phyloP scores from a whole-genome alignment of 139 green algal genomes.

The Micractinium sp. region DNA sequence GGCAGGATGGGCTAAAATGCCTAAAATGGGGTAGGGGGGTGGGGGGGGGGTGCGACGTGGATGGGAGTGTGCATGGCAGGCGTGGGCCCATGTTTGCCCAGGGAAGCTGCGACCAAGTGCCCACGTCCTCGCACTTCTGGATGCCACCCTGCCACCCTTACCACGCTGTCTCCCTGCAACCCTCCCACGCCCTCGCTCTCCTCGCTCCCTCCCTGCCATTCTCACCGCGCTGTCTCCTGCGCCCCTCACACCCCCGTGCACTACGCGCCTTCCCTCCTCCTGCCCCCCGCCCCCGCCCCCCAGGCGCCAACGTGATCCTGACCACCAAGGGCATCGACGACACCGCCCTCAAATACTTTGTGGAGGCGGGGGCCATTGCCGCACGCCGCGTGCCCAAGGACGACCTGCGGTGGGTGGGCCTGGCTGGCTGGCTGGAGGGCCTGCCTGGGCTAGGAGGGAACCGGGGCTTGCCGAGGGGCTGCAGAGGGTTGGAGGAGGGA shows the following conservation, averaged over 20 bases:
- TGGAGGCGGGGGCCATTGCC: conserved; percentile 94
- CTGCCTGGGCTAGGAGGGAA: too few relatives aligned
- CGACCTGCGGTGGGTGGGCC: conserved; percentile 80
- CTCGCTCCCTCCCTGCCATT: too few relatives aligned
- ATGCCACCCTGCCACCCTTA: too few relatives aligned
- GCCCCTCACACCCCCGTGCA: too few relatives aligned
- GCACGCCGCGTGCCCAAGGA: conserved; percentile 94
- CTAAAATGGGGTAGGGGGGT: background rate
- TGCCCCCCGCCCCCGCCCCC: background rate
- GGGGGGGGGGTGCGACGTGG: background rate
- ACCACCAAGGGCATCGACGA: conserved; percentile 99
- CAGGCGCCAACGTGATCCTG: conserved; percentile 97
- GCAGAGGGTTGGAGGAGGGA: too few relatives aligned
- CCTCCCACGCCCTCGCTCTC: background rate
- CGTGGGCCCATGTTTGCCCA: too few relatives aligned
- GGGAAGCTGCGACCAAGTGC: background rate
- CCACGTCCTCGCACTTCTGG: too few relatives aligned
- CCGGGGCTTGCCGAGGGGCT: too few relatives aligned
- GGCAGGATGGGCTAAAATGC: background rate
- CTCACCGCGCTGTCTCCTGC: too few relatives aligned
- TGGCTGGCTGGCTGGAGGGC: background rate
- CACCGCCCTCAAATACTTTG: conserved; percentile 97
- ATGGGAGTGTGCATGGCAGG: too few relatives aligned
- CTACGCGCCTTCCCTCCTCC: background rate
- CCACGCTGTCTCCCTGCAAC: background rate